Evolutionary conservation across 805 yeast species (phyloP).

Genomic region (Candida yuanshanica): DNA sequence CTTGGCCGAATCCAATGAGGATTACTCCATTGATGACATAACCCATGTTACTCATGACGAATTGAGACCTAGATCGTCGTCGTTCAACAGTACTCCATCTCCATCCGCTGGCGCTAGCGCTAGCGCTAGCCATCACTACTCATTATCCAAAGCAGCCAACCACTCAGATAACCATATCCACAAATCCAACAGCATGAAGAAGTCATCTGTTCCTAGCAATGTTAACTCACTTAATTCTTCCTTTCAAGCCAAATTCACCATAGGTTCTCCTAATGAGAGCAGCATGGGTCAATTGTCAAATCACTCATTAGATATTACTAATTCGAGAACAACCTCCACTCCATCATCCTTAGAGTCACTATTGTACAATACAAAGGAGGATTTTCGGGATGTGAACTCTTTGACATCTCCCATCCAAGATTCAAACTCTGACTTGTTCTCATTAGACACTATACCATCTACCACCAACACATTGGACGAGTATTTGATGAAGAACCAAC

Average conservation of each 20-base stretch:
- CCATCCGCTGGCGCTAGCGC: no score
- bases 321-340: not conserved
- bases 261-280: conserved; percentile 7
- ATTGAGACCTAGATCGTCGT: conserved; percentile 10
- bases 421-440: conserved; percentile 3
- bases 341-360: not conserved
- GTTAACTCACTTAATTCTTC: conserved; percentile 11
- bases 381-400: conserved; percentile 1
- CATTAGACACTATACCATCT: conserved; percentile 4
- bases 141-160: conserved; percentile 12
- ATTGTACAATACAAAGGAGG: not conserved
- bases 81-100: conserved; percentile 6
- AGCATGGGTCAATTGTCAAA: not conserved
- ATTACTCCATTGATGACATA: conserved; percentile 20
- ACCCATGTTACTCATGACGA: conserved; percentile 13
- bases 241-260: conserved; percentile 11
- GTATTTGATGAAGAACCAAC: not conserved
- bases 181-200: conserved; percentile 9
- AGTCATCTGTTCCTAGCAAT: not conserved
- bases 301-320: conserved; percentile 9
- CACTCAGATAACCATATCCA: conserved; percentile 18
- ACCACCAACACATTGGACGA: not conserved
- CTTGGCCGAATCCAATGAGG: conserved; percentile 19
- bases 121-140: conserved; percentile 5
- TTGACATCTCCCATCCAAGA: not conserved